phyloP scores from a whole-genome alignment of 2,329 filamentous ascomycete species.

The Aspergillus neotritici region DNA sequence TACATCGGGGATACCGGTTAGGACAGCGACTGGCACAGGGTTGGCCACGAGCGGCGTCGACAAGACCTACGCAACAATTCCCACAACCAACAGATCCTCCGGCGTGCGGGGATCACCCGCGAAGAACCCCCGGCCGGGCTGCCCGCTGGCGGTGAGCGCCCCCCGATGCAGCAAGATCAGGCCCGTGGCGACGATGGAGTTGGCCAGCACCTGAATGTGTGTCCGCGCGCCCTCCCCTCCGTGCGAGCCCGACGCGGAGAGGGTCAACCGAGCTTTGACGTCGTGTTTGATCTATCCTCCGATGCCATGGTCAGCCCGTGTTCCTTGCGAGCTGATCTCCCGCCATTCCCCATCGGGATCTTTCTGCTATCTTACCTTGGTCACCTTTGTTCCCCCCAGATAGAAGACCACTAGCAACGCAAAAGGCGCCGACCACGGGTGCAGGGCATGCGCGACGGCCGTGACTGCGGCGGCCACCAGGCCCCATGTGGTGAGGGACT shows the following conservation, averaged over 20 bases:
- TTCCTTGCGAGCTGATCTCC: too few relatives aligned
- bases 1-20: slow-evolving; percentile 12
- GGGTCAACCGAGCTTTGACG: slow-evolving; percentile 73
- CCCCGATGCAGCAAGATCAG: slow-evolving; percentile 50
- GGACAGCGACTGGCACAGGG: background rate
- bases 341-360: too few relatives aligned
- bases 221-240: slow-evolving; percentile 79
- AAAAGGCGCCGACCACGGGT: slow-evolving; percentile 93
- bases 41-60: background rate
- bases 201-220: slow-evolving; percentile 84
- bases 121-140: slow-evolving; percentile 33
- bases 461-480: slow-evolving; percentile 67
- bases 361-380: slow-evolving; percentile 54
- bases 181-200: slow-evolving; percentile 72
- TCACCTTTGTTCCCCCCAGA: slow-evolving; percentile 73
- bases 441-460: slow-evolving; percentile 74
- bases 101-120: slow-evolving; percentile 23
- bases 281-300: slow-evolving; percentile 69
- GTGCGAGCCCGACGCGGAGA: slow-evolving; percentile 63
- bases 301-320: background rate
- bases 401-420: slow-evolving; percentile 79
- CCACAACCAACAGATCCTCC: slow-evolving; percentile 36
- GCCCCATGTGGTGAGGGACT: slow-evolving; percentile 72
- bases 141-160: slow-evolving; percentile 27
- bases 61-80: slow-evolving; percentile 36